Percentiles rank a stretch among this genome's conserved stretches.
Conservation (phyloP, 2,329 filamentous ascomycete genomes). For the Pseudocercospora pini-densiflorae region DNA sequence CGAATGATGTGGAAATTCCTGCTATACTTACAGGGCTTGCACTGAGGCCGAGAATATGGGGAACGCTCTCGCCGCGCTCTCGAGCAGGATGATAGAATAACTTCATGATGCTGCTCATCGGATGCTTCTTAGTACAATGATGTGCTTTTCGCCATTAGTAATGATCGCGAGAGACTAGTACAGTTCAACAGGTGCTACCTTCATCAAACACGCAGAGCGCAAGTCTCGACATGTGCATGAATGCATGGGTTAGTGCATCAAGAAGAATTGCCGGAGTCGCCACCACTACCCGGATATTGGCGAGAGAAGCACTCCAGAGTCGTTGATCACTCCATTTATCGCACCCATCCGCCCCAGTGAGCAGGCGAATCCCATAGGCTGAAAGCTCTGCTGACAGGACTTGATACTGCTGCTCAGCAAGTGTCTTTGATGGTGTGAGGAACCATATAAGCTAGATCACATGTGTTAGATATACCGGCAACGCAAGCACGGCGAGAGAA, state of each 20-base stretch:
- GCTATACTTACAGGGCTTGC: constrained; percentile 64
- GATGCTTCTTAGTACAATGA: constrained; percentile 68
- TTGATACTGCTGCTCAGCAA: constrained; percentile 51
- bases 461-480: background rate
- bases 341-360: constrained; percentile 71
- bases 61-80: constrained; percentile 49
- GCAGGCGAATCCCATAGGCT: constrained; percentile 61
- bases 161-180: background rate
- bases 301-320: constrained; percentile 70
- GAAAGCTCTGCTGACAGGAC: constrained; percentile 44
- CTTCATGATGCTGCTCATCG: constrained; percentile 73
- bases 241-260: constrained; percentile 75
- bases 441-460: constrained; percentile 50
- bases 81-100: constrained; percentile 66
- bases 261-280: constrained; percentile 76
- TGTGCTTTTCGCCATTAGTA: constrained; percentile 62
- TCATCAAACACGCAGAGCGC: constrained; percentile 82
- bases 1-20: background rate
- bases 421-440: constrained; percentile 49
- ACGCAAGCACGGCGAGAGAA: background rate
- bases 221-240: constrained; percentile 67
- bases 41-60: constrained; percentile 76
- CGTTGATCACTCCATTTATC: constrained; percentile 72
- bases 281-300: constrained; percentile 71
- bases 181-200: constrained; percentile 53